Percentiles rank a stretch among this genome's conserved stretches.
These are phyloP conservation scores for Strobilomyces dryophilus DNA, from an alignment of 768 basidiomycete species.

Conservation along the genomic window DNA sequence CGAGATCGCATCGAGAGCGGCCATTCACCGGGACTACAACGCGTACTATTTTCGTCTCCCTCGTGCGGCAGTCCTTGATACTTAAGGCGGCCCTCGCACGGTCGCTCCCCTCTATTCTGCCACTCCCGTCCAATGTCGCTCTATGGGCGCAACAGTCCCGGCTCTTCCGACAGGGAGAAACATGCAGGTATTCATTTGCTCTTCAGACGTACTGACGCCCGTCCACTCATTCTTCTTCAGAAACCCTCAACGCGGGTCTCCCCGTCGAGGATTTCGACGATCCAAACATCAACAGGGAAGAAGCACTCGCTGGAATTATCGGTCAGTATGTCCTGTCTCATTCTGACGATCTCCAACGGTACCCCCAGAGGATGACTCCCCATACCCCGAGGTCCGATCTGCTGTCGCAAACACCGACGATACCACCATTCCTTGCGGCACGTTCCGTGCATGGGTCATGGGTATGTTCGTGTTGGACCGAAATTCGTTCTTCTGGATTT, in stretches of 20 bases:
- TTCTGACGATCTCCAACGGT: constrained; percentile 15
- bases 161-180: constrained; percentile 26
- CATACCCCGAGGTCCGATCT: constrained; percentile 79
- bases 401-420: constrained; percentile 76
- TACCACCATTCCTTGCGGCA: constrained; percentile 54
- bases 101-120: background rate
- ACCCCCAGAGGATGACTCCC: constrained; percentile 63
- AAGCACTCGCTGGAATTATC: constrained; percentile 23
- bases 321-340: constrained; percentile 12
- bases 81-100: constrained; percentile 12
- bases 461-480: constrained; percentile 28
- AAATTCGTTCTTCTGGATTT: too few relatives aligned
- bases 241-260: constrained; percentile 1
- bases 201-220: background rate
- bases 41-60: background rate
- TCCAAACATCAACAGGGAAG: constrained; percentile 33
- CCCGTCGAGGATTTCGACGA: constrained; percentile 31
- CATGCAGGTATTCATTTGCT: constrained; percentile 5
- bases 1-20: too few relatives aligned
- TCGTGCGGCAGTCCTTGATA: background rate
- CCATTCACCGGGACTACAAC: background rate
- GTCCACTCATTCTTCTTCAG: constrained; percentile 1
- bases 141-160: constrained; percentile 13
- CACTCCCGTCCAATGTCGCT: constrained; percentile 15
- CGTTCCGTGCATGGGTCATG: constrained; percentile 58